Evolutionary conservation across 1,284 basidiomycete genomes (phyloP).

Genomic region (Cutaneotrichosporon mucoides): DNA sequence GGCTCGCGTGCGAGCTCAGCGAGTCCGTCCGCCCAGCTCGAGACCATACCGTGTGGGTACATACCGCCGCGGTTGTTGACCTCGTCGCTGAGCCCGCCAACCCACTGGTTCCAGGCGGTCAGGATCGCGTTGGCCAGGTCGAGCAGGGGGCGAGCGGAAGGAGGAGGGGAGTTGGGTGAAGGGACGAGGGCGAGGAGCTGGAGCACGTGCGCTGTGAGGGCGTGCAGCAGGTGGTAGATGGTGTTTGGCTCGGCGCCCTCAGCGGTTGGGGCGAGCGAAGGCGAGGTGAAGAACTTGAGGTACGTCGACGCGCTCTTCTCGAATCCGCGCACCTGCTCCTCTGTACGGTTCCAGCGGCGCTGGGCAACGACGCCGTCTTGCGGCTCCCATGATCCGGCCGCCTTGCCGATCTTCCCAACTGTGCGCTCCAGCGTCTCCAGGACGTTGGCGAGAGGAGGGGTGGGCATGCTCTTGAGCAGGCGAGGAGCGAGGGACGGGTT

Average conservation of each 20-base stretch:
- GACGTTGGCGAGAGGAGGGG: constrained; percentile 35
- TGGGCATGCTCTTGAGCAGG: constrained; percentile 35
- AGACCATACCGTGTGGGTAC: constrained; percentile 35
- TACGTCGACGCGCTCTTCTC: constrained; percentile 38
- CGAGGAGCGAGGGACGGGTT: constrained; percentile 30
- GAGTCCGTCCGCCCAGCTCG: constrained; percentile 33
- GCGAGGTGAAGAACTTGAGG: constrained; percentile 34
- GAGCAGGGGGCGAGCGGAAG: constrained; percentile 22
- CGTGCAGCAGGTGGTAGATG: constrained; percentile 33
- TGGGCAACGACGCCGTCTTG: constrained; percentile 18
- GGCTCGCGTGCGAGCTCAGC: constrained; percentile 19
- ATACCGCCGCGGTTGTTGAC: constrained; percentile 44
- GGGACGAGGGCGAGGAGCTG: constrained; percentile 34
- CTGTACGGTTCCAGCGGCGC: constrained; percentile 34
- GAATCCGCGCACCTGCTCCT: constrained; percentile 25
- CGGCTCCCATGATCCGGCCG: constrained; percentile 18
- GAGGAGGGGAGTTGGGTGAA: constrained; percentile 15
- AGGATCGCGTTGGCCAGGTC: constrained; percentile 36
- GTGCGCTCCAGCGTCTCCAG: constrained; percentile 30
- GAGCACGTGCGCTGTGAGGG: constrained; percentile 28
- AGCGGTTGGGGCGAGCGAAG: neutral
- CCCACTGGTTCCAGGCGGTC: constrained; percentile 34
- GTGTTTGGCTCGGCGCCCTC: constrained; percentile 24
- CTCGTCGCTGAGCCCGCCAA: constrained; percentile 27
- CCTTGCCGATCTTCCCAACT: constrained; percentile 23